Base-by-base conservation (phyloP, 2,329 filamentous ascomycete genomes). In the Penicillium palitans region DNA sequence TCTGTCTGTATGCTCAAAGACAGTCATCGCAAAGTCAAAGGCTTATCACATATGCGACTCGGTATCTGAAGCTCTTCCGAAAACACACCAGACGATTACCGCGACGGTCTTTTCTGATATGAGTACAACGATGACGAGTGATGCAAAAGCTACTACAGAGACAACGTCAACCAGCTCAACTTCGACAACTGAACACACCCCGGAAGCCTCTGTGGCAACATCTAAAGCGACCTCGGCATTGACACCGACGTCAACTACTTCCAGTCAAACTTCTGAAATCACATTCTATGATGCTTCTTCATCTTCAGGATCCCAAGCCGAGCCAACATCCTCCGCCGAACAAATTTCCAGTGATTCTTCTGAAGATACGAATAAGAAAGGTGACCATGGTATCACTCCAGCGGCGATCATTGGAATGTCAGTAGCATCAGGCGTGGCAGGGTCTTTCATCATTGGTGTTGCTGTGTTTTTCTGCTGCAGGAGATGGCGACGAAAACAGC, bases 31-130 rank as follows among this genome's bases (percentile, higher is more conserved):
- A 35, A 74, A 80, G 72, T 68, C 79, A 65, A 73, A 77, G 31
- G 78, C 81, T 3, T 75, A 82, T 54, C 76, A 74, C 24, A 85
- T 91, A 76, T 91, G 89, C 67, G 72, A 63, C 70, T 74, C 62
- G 60, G 74, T 73, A 60, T 69, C 64, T 62, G 75, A 66, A 13
- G 70, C 72, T 48, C 52, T 74, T 25, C 64, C 67, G 27, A 69
- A 70, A 52, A 76, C 74, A 6, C 74, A 75, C 61, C 61, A 70
- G 15, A 69, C 72, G 8, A 72, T 76, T 40, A 74, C 74, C n/a
- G 70, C 75, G 17, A 75, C 74, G 2, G 63, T 70, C 7, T 64
- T 69, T 57, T 63, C 62, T 29, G 57, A 54, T 25, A 42, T 37
- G 49, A 60, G 52, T 46, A 53, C 59, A 29, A 62, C 59, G 1